phyloP scores from a whole-genome alignment of 140 eudicot species.

The Senecio squalidus region DNA sequence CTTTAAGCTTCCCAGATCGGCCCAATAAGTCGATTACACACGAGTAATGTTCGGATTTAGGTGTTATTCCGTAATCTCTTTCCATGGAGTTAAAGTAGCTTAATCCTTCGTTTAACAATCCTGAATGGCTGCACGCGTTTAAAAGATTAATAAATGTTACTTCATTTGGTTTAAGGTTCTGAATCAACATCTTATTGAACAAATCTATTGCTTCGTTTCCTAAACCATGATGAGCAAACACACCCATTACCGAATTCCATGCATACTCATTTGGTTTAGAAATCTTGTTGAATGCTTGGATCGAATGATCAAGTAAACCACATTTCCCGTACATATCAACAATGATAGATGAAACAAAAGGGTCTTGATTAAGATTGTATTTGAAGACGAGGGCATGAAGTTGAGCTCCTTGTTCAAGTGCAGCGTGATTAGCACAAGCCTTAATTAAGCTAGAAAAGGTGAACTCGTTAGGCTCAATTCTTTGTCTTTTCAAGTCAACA shows the following conservation, averaged over 20 bases:
- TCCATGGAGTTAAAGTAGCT: conserved; percentile 28
- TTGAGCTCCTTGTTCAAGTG: conserved; percentile 16
- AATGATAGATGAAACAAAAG: conserved; percentile 45
- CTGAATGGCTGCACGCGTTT: conserved; percentile 38
- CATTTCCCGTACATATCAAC: conserved; percentile 73
- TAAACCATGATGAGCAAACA: conserved; percentile 43
- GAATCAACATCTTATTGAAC: conserved; percentile 35
- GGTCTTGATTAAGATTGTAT: conserved; percentile 32
- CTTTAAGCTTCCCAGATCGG: conserved; percentile 34
- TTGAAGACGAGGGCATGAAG: conserved; percentile 48
- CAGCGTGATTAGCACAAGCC: background rate
- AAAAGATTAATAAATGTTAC: conserved; percentile 32
- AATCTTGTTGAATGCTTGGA: conserved; percentile 28
- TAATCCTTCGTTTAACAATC: conserved; percentile 36
- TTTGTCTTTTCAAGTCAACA: conserved; percentile 17
- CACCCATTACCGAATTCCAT: conserved; percentile 46
- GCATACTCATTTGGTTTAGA: conserved; percentile 1
- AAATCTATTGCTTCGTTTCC: conserved; percentile 25
- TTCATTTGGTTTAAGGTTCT: conserved; percentile 26
- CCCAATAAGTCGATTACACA: conserved; percentile 46
- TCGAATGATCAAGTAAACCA: conserved; percentile 41
- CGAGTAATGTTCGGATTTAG: conserved; percentile 30
- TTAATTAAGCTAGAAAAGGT: background rate
- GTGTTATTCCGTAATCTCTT: conserved; percentile 14
- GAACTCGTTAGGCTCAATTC: background rate